Percentiles rank a stretch among this genome's conserved stretches.
These are phyloP conservation scores for Mycena indigotica DNA, from an alignment of 768 basidiomycete genomes.

Conservation along the genomic window DNA sequence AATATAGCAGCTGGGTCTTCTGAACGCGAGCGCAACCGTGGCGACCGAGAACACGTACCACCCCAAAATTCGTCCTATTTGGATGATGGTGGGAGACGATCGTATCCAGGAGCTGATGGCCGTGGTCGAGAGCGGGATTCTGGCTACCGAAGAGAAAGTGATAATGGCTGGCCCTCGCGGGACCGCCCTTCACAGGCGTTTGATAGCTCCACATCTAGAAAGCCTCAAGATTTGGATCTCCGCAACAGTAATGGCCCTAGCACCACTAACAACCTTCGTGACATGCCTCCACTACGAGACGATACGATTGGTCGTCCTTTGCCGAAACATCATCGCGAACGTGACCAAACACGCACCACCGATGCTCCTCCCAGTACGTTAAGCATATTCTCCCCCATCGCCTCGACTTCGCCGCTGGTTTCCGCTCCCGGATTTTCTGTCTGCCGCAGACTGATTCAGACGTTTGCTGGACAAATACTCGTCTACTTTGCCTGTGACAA, in stretches of 20 bases:
- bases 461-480: background rate
- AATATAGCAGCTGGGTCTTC: background rate
- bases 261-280: background rate
- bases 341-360: background rate
- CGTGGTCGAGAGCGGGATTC: conserved; percentile 9
- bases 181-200: background rate
- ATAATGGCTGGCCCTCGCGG: background rate
- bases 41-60: background rate
- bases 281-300: background rate
- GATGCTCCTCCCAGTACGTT: conserved; percentile 25
- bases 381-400: conserved; percentile 15
- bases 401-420: conserved; percentile 15
- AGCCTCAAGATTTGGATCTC: background rate
- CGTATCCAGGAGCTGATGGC: background rate
- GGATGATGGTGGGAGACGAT: background rate
- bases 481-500: background rate
- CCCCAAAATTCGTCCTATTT: conserved; percentile 1
- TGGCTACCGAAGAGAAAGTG: background rate
- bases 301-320: background rate
- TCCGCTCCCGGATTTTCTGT: background rate
- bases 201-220: background rate
- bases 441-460: background rate
- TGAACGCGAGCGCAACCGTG: conserved; percentile 9
- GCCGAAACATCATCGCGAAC: background rate
- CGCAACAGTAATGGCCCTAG: background rate